phyloP scores from a whole-genome alignment of 306 rosid genomes.

The Gastrolobium bilobum region DNA sequence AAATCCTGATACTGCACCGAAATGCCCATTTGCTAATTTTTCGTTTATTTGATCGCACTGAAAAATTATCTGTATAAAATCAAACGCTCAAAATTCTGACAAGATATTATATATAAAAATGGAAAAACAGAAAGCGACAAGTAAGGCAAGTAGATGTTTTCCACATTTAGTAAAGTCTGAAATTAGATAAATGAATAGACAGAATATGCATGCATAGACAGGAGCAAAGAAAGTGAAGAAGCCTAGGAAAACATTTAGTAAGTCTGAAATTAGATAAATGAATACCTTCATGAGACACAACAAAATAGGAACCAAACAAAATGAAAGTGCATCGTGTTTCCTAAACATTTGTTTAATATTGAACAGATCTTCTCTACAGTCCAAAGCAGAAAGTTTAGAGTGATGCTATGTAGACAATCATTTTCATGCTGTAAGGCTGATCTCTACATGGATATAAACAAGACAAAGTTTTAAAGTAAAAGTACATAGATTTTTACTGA shows the following conservation, averaged over 20 bases:
- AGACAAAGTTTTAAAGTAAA: conserved; percentile 27
- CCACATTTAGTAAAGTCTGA: not conserved
- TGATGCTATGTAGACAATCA: conserved; percentile 51
- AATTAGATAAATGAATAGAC: not conserved
- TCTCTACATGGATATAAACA: conserved; percentile 59
- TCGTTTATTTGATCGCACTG: too few species aligned
- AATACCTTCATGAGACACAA: conserved; percentile 38
- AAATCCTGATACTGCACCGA: not conserved
- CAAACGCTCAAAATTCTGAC: too few species aligned
- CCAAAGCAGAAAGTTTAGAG: conserved; percentile 46
- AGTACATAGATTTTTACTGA: conserved; percentile 28
- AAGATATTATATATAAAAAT: not conserved
- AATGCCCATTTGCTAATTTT: too few species aligned
- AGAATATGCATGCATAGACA: not conserved
- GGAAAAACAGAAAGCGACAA: conserved; percentile 32
- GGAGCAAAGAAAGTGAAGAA: not conserved
- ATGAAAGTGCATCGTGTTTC: conserved; percentile 38
- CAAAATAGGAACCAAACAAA: conserved; percentile 8
- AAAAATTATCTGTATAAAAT: too few species aligned
- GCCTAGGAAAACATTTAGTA: not conserved
- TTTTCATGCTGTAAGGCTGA: conserved; percentile 37
- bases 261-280: conserved; percentile 30
- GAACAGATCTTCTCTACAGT: conserved; percentile 51
- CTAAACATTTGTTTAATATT: conserved; percentile 46
- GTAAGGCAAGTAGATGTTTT: not conserved